Conservation (phyloP, 495 filamentous ascomycete genomes). For the Arthonia radiata region DNA sequence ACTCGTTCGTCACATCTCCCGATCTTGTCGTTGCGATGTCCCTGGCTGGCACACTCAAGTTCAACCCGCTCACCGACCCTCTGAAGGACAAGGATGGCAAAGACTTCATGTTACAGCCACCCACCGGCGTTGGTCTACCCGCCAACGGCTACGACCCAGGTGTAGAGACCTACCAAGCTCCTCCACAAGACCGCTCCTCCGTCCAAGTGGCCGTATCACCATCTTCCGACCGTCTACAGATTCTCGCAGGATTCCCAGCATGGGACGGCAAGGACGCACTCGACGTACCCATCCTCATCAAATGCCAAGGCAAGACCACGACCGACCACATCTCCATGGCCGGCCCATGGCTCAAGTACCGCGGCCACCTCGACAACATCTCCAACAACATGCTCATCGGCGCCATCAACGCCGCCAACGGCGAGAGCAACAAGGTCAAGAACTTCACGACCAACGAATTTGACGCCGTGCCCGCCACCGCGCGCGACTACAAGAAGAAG, state of each 20-base stretch:
- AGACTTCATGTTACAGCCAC: slow-evolving; percentile 64
- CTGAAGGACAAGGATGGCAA: slow-evolving; percentile 95
- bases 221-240: slow-evolving; percentile 74
- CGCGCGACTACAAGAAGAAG: slow-evolving; percentile 95
- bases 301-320: slow-evolving; percentile 93
- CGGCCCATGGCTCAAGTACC: slow-evolving; percentile 98
- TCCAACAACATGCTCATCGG: slow-evolving; percentile 99
- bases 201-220: slow-evolving; percentile 72
- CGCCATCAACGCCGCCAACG: slow-evolving; percentile 85
- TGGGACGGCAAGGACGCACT: slow-evolving; percentile 91
- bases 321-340: slow-evolving; percentile 99
- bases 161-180: slow-evolving; percentile 89
- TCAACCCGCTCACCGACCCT: slow-evolving; percentile 88
- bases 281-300: slow-evolving; percentile 87
- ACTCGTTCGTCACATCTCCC: slow-evolving; percentile 96
- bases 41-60: slow-evolving; percentile 73
- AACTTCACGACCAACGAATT: slow-evolving; percentile 65
- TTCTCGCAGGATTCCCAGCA: slow-evolving; percentile 59
- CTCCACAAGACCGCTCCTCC: slow-evolving; percentile 47
- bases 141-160: slow-evolving; percentile 72
- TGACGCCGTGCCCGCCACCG: slow-evolving; percentile 76
- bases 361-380: slow-evolving; percentile 98
- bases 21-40: slow-evolving; percentile 86
- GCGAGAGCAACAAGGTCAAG: slow-evolving; percentile 94
- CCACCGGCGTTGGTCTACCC: slow-evolving; percentile 65